Base-by-base conservation (phyloP, 106 monocot genomes). In the Allium fistulosum region DNA sequence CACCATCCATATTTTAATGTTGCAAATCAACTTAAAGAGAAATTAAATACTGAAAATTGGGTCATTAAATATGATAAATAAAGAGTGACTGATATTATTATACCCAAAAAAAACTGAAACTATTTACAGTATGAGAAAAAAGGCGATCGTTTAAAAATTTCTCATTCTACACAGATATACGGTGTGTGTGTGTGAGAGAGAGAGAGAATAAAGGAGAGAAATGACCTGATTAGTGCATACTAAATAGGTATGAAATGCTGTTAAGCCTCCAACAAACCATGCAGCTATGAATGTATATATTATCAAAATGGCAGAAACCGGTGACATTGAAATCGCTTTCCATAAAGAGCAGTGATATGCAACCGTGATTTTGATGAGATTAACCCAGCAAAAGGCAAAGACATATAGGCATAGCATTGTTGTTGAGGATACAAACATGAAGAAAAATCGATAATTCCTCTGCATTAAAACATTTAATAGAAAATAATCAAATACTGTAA, bases 251-350 rank as follows among this genome's bases (percentile, higher is more conserved):
- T 87, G 83, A 37, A 87, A 87, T 10, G 83, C 80, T 53, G 87
- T 87, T 59, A 87, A 63, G 12, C 87, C 87, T 62, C 87, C 87
- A 7, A 75, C 87, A 37, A 87, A 87, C 80, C 87, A 87, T 68
- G 78, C 77, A 14, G 74, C 77, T 53, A 80, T 80, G 57, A 87
- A 83, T 16, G 83, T 83, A 64, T 83, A 87, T 8, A 83, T 16
- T 15, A 87, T 83, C 17, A 87, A 83, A 75, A 80, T 49, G 7
- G 75, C 80, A 49, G 87, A 83, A 60, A 80, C 78, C 10, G 87
- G 87, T 27, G 83, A 87, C n/a, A 71, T 75, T 48, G 65, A 12
- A 22, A 84, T 45, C 2, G 83, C 84, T 68, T 51, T 66, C 78
- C 84, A 75, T 10, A 88, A 52, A 63, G 65, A 79, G 65, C 84